Evolutionary conservation across 2,329 filamentous ascomycete species (phyloP), one percentile per base, ranked within the genome.

Genomic region (Ascochyta clinopodiicola): DNA sequence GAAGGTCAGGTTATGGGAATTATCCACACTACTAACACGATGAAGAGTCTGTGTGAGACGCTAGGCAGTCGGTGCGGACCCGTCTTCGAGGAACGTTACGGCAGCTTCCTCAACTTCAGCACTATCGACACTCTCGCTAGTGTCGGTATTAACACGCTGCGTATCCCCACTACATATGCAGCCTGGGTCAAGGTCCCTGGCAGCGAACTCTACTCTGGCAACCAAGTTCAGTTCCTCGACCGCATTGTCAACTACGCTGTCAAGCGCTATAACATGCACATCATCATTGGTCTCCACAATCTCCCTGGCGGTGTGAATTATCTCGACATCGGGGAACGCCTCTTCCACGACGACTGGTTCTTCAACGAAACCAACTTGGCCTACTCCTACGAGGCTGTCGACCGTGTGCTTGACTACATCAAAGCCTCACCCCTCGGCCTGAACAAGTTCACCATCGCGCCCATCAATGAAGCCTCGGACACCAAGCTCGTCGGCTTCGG

Each of bases 401-500:
- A 72, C 29, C 57, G 57, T 1, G 59, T 72, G 1, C 49, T 76
- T n/a, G 53, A 52, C 17, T 76, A 70, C 54, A 67, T 77, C 44
- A 44, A 66, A 34, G 48, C 42, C 17, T 69, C 42, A 2, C 43
- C 43, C 4, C 43, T 46, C 2, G 36, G 43, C 4, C 29, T 46
- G 2, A 36, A 46, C 66, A 22, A 68, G 63, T 76, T 67, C 57
- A 73, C 72, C 31, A 59, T 77, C 37, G 64, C 62, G 2, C 70
- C 74, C 3, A 67, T 77, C 56, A 77, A 77, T 61, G 74, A 77
- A 43, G 61, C 74, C 3, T 63, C 62, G 13, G 74, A 76, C 62
- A 74, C 32, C 3, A 50, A 71, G 50, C 57, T 75, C 19, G 48
- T 59, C 12, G 61, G 50, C 35, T 75, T 76, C 37, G 73, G 62